Evolutionary conservation across 1,139 yeast genomes (phyloP).

Genomic region (Diutina rugosa): DNA sequence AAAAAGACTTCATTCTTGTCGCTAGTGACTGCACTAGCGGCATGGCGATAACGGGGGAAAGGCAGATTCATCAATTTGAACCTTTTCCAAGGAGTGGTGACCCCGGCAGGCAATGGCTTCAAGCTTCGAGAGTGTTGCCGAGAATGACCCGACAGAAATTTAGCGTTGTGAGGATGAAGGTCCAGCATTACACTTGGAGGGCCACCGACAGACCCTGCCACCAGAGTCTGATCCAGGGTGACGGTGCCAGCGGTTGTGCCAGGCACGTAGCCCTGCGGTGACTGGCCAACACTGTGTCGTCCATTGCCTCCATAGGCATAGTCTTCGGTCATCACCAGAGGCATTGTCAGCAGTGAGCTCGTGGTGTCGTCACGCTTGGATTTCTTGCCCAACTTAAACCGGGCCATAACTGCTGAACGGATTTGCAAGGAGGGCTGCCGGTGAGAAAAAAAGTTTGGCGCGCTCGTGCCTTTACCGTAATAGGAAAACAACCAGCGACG

Average conservation of each 20-base stretch:
- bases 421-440: background rate
- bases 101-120: background rate
- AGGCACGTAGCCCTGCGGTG: constrained; percentile 5
- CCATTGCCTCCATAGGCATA: background rate
- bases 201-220: background rate
- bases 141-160: background rate
- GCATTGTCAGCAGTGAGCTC: background rate
- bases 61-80: constrained; percentile 66
- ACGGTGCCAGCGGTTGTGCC: background rate
- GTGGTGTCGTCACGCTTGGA: constrained; percentile 7
- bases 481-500: background rate
- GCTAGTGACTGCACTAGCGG: constrained; percentile 63
- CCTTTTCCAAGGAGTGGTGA: constrained; percentile 61
- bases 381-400: constrained; percentile 17
- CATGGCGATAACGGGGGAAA: constrained; percentile 90
- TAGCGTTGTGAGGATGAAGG: background rate
- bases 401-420: constrained; percentile 10
- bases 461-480: background rate
- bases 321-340: constrained; percentile 1
- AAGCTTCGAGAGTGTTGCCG: background rate
- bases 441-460: background rate
- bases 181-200: background rate
- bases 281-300: background rate
- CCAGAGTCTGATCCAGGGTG: background rate
- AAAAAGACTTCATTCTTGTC: constrained; percentile 76